Percentiles rank a stretch among this genome's conserved stretches.
phyloP scores from a whole-genome alignment of 176 grass and related monocot species.

The Triticum dicoccoides region DNA sequence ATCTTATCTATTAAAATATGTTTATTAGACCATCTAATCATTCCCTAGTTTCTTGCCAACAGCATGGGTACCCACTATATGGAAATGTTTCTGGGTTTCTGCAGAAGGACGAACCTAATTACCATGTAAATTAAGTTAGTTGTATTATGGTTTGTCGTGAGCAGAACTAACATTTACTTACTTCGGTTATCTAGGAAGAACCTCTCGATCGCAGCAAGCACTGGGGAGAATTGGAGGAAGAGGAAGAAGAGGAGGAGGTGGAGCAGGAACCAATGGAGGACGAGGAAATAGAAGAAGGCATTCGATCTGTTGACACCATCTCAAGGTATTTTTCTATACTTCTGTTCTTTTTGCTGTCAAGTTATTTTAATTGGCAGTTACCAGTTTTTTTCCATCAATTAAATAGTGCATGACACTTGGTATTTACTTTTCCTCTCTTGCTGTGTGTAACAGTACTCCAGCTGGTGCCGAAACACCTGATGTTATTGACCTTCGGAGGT shows the following conservation, averaged over 20 bases:
- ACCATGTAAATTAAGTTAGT: too few relatives aligned
- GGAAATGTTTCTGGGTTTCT: too few relatives aligned
- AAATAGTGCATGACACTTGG: too few relatives aligned
- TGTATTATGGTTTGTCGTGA: too few relatives aligned
- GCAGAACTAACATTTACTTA: too few relatives aligned
- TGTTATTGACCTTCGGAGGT: slow-evolving; percentile 37
- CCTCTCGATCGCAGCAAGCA: slow-evolving; percentile 64
- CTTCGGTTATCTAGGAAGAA: neutral
- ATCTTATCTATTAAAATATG: neutral
- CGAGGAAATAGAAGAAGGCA: neutral
- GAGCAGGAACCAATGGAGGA: neutral
- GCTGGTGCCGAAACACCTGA: slow-evolving; percentile 61
- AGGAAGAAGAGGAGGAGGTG: neutral
- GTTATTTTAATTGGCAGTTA: neutral
- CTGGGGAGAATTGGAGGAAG: slow-evolving; percentile 33
- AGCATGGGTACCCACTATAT: too few relatives aligned
- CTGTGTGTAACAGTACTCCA: slow-evolving; percentile 46
- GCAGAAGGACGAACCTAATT: too few relatives aligned
- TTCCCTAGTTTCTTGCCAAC: too few relatives aligned
- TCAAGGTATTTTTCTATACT: slow-evolving; percentile 38
- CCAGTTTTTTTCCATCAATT: neutral
- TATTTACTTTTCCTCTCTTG: neutral
- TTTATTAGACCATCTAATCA: too few relatives aligned
- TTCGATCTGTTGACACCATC: slow-evolving; percentile 38
- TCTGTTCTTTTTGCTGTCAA: neutral